Evolutionary conservation across 768 basidiomycete species (phyloP), one percentile per base, ranked within the genome.

Genomic region (Gymnopilus dilepis): DNA sequence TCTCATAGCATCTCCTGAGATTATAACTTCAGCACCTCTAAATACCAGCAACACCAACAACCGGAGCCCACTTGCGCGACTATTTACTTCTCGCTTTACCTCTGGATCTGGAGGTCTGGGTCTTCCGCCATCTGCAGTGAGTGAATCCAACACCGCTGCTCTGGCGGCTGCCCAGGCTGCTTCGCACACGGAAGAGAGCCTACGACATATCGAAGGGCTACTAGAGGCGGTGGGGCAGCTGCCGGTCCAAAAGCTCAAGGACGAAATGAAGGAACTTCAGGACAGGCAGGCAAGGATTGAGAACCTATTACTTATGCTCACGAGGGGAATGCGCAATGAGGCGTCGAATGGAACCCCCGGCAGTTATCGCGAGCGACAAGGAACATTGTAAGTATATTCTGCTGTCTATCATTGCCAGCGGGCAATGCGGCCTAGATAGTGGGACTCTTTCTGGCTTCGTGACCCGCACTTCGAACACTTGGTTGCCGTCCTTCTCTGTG

Each of bases 191-290:
- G 86, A 84, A 60, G 76, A 76, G 6, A 82, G 78, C 30, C 60
- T 87, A 52, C 84, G 76, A 65, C 79, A 81, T 59, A 71, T 93
- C 40, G 90, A 93, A 72, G 72, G 75, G 22, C 68, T 91, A 59
- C 68, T 92, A 60, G 88, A 91, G 47, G 85, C 86, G 52, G 81
- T 90, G 45, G 80, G 81, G 30, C 80, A 83, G 42, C 64, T 91
- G 63, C 91, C 92, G 6, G 83, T 92, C 19, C 80, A 83, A 34
- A 82, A 75, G 63, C 75, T 95, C 37, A 89, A 85, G 73, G 88
- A 89, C 2, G 91, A 94, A 72, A 89, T 95, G 84, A 91, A 87
- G 70, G 92, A 94, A 70, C 73, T 94, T 28, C 90, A 89, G 86
- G 86, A 91, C 59, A 87, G 89, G 47, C 91, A 93, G 76, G 86